A percentile compares a stretch with the other conserved stretches of the same genome.
Evolutionary conservation across 1,139 yeast species (phyloP).

Genomic region (Diutina mesorugosa): DNA sequence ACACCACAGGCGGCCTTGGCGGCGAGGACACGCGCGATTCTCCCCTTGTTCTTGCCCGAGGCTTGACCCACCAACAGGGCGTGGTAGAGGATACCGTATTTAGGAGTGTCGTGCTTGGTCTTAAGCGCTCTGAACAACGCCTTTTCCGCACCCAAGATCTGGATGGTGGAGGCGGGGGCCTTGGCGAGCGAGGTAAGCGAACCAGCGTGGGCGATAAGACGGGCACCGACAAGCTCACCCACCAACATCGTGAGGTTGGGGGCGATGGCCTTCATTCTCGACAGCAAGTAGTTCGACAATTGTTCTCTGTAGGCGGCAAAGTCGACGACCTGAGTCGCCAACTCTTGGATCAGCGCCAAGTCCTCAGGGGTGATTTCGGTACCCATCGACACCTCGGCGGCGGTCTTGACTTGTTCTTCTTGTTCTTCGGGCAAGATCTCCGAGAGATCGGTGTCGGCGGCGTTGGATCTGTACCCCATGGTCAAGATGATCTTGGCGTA

Average conservation of each 20-base stretch:
- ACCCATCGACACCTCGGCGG: conserved; percentile 91
- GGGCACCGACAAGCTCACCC: conserved; percentile 97
- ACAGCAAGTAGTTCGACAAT: conserved; percentile 73
- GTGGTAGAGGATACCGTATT: conserved; percentile 93
- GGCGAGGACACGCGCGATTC: conserved; percentile 96
- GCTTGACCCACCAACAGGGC: conserved; percentile 98
- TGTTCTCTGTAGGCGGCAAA: conserved; percentile 92
- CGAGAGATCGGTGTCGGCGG: conserved; percentile 80
- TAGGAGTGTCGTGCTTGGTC: conserved; percentile 97
- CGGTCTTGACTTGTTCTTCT: conserved; percentile 74
- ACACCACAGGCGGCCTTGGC: conserved; percentile 96
- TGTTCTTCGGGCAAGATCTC: conserved; percentile 87
- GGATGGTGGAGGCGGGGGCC: conserved; percentile 98
- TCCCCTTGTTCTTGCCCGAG: conserved; percentile 94
- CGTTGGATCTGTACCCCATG: conserved; percentile 92
- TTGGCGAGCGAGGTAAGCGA: conserved; percentile 87
- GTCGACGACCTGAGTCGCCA: conserved; percentile 92
- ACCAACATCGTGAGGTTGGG: conserved; percentile 92
- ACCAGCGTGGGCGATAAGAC: conserved; percentile 96
- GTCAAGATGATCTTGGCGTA: conserved; percentile 83
- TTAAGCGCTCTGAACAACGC: conserved; percentile 96
- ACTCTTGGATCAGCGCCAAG: conserved; percentile 41
- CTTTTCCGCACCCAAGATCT: conserved; percentile 98
- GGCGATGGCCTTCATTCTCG: conserved; percentile 97
- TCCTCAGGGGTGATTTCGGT: conserved; percentile 10